Conservation (phyloP, 805 yeast genomes). For the Candida pini region DNA sequence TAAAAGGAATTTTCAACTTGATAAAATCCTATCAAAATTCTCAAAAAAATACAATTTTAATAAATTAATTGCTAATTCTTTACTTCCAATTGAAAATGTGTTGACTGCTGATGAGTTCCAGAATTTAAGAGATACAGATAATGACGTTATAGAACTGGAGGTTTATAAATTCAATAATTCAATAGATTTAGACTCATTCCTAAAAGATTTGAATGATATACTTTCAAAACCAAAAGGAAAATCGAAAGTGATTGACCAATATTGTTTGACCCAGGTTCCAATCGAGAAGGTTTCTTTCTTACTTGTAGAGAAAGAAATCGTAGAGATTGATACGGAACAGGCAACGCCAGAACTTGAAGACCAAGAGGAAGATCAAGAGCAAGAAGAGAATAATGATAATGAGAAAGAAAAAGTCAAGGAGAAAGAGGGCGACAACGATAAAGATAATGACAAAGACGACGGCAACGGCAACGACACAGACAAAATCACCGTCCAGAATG, state of each 20-base stretch:
- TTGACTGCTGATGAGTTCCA: conserved; percentile 16
- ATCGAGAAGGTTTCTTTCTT: conserved; percentile 39
- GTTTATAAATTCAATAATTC: conserved; percentile 9
- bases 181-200: conserved; percentile 14
- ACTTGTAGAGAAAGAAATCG: conserved; percentile 10
- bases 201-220: conserved; percentile 19
- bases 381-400: conserved; percentile 2
- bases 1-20: conserved; percentile 3
- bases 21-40: background rate
- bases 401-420: conserved; percentile 5
- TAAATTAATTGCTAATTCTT: conserved; percentile 8
- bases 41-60: conserved; percentile 7
- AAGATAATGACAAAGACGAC: background rate
- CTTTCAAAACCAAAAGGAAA: conserved; percentile 39
- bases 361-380: background rate
- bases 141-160: conserved; percentile 15
- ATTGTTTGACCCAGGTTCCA: conserved; percentile 42
- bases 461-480: too few relatives aligned
- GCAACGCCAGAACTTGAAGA: background rate
- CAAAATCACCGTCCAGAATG: too few relatives aligned
- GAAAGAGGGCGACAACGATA: conserved; percentile 5
- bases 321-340: conserved; percentile 1
- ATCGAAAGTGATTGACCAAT: conserved; percentile 44
- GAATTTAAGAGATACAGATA: conserved; percentile 20
- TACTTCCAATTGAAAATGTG: too few relatives aligned